Evolutionary conservation across 23 red algal species (phyloP).

Genomic region (Chondrus crispus): DNA sequence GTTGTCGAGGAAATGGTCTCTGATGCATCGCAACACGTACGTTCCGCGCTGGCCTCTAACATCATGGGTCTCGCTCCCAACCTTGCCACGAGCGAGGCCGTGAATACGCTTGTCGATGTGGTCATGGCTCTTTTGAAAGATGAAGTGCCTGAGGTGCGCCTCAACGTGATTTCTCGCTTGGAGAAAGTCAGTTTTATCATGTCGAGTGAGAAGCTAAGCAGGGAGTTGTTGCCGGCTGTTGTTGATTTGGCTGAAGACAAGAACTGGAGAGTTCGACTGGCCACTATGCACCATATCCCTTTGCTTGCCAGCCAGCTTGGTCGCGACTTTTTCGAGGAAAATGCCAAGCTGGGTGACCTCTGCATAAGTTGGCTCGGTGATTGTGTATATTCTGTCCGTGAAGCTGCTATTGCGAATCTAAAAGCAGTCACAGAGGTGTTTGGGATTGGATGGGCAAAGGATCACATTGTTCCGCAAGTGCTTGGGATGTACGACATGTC

Average conservation of each 20-base stretch:
- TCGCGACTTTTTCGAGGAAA: conserved; percentile 79
- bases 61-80: conserved; percentile 93
- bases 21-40: conserved; percentile 89
- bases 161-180: conserved; percentile 91
- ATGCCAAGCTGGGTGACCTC: conserved; percentile 83
- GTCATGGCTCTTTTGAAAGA: conserved; percentile 90
- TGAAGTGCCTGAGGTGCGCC: conserved; percentile 92
- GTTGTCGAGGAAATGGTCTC: conserved; percentile 74
- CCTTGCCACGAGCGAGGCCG: conserved; percentile 67
- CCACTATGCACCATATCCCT: conserved; percentile 87
- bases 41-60: conserved; percentile 82
- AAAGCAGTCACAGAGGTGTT: conserved; percentile 73
- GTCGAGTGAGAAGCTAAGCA: conserved; percentile 80
- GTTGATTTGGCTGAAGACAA: conserved; percentile 96
- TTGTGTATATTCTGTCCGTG: conserved; percentile 91
- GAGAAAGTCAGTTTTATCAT: conserved; percentile 90
- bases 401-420: conserved; percentile 91
- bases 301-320: conserved; percentile 91
- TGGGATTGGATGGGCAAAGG: conserved; percentile 88
- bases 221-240: conserved; percentile 92
- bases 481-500: conserved; percentile 68
- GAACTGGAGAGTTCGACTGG: conserved; percentile 95
- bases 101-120: conserved; percentile 68
- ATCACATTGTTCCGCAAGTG: conserved; percentile 80
- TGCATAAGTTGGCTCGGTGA: conserved; percentile 93